Conservation (phyloP, 2,329 filamentous ascomycete genomes). For the Westerdykella sp. region DNA sequence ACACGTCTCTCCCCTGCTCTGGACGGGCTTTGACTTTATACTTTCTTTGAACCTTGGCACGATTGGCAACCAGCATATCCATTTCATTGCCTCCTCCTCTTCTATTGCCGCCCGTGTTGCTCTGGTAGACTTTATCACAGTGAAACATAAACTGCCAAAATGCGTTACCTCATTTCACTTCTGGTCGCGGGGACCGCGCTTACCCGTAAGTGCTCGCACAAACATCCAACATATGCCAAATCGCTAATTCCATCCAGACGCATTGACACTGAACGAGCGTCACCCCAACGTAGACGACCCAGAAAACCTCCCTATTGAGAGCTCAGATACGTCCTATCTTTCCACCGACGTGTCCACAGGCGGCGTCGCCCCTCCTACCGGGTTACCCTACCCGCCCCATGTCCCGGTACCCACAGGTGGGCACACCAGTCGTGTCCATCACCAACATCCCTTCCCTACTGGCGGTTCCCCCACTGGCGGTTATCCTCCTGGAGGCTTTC, state of each 20-base stretch:
- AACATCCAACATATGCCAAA: too few species aligned
- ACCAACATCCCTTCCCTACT: background rate
- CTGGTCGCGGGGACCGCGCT: slow-evolving; percentile 1
- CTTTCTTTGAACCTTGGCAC: background rate
- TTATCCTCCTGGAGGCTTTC: background rate
- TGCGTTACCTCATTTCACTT: slow-evolving; percentile 4
- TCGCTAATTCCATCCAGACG: too few species aligned
- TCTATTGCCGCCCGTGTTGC: background rate
- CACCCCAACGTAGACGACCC: too few species aligned
- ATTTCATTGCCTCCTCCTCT: background rate
- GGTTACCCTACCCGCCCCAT: background rate
- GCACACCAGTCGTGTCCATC: background rate
- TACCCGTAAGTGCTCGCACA: background rate
- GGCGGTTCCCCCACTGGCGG: slow-evolving; percentile 1
- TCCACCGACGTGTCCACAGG: background rate
- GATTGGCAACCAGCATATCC: background rate
- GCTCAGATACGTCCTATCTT: too few species aligned
- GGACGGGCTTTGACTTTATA: background rate
- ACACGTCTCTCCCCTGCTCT: background rate
- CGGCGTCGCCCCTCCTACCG: background rate
- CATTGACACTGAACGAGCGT: too few species aligned
- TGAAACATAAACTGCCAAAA: background rate
- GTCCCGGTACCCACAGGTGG: background rate
- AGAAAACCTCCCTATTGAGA: too few species aligned
- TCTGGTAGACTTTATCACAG: background rate